Conservation (phyloP, 2,329 filamentous ascomycete genomes). For the Talaromyces verruculosus region DNA sequence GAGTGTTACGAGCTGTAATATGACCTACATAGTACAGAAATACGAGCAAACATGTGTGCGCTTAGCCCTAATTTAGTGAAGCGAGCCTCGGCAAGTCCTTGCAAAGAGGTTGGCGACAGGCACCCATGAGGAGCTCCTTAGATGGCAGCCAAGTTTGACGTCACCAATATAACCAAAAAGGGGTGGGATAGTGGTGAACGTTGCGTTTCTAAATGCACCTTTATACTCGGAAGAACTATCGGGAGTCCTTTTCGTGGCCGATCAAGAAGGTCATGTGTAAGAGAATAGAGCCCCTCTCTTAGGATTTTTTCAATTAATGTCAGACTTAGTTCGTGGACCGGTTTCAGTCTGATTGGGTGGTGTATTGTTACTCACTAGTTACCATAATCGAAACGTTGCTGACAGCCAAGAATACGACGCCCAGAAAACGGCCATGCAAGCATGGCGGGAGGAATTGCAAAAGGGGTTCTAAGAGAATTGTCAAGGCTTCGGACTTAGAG, state of each 20-base stretch:
- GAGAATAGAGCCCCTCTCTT: background rate
- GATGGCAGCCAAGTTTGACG: background rate
- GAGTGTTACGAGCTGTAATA: too few species aligned
- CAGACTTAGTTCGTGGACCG: background rate
- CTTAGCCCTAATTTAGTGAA: too few species aligned
- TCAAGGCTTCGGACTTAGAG: background rate
- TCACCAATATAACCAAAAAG: background rate
- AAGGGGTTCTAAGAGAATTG: background rate
- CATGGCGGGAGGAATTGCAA: background rate
- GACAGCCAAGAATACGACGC: background rate
- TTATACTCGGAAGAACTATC: background rate
- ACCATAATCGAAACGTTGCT: background rate
- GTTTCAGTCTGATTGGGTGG: background rate
- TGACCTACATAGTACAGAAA: too few species aligned
- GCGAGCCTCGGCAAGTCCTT: too few species aligned
- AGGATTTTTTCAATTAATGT: background rate
- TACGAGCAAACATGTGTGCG: too few species aligned
- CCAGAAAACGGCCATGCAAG: background rate
- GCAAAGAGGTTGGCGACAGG: too few species aligned
- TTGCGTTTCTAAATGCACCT: background rate
- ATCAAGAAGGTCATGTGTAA: background rate
- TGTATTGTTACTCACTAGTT: background rate
- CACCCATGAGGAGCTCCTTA: too few species aligned
- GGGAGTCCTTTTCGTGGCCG: background rate
- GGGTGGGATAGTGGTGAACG: background rate